Conservation (phyloP, 1,284 basidiomycete genomes). For the Veloporphyrellus conicus region DNA sequence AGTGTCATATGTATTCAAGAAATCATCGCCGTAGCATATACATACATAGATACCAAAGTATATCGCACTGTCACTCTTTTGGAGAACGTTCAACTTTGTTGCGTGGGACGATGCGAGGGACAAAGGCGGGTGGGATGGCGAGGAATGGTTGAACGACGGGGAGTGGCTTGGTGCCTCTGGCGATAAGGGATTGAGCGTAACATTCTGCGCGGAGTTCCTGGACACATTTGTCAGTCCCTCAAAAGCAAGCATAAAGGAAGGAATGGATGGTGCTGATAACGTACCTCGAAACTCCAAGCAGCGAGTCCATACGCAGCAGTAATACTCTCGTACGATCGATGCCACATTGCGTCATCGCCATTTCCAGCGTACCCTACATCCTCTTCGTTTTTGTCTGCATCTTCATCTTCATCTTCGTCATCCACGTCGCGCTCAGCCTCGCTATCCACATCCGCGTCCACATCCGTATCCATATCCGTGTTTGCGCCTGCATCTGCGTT, state of each 20-base stretch:
- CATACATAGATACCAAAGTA: neutral
- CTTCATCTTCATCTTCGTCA: neutral
- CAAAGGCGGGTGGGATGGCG: constrained; percentile 30
- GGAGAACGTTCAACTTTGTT: too few species aligned
- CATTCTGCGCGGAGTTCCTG: constrained; percentile 31
- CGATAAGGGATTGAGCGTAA: constrained; percentile 28
- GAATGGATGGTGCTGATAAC: neutral
- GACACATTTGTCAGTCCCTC: neutral
- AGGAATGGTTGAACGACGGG: constrained; percentile 17
- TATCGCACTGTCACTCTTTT: neutral
- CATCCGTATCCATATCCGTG: neutral
- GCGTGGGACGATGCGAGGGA: constrained; percentile 13
- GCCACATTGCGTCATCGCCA: neutral
- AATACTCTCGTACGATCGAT: constrained; percentile 28
- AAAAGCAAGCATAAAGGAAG: too few species aligned
- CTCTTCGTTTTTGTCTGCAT: neutral
- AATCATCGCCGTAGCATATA: constrained; percentile 3
- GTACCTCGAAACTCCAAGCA: constrained; percentile 30
- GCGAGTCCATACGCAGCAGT: constrained; percentile 23
- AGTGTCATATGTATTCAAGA: constrained; percentile 7
- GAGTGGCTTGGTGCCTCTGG: constrained; percentile 22
- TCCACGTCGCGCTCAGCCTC: neutral
- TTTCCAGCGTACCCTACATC: neutral
- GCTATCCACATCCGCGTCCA: neutral
- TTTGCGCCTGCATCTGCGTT: too few species aligned